Percentiles rank a stretch among this genome's conserved stretches.
phyloP scores from a whole-genome alignment of 75 land plant species.

The Adiantum capillusveneris region DNA sequence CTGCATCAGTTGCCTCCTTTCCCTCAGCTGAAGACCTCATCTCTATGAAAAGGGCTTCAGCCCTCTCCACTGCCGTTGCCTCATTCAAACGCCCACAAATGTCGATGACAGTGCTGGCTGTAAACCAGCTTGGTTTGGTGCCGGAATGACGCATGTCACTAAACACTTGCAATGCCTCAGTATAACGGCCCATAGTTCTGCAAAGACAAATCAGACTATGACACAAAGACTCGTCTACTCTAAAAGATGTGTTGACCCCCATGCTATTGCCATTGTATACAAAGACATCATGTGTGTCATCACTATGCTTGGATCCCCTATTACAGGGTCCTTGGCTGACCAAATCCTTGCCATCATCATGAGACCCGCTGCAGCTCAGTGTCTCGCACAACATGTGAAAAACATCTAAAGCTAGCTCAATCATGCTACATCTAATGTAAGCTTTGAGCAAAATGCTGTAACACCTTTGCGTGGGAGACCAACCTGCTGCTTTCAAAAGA shows the following conservation, averaged over 20 bases:
- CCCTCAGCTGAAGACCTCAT: background rate
- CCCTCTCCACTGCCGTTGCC: constrained; percentile 7
- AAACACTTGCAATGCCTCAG: constrained; percentile 54
- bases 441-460: constrained; percentile 58
- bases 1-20: background rate
- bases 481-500: constrained; percentile 13
- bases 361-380: too few relatives aligned
- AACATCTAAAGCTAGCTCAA: constrained; percentile 48
- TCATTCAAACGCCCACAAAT: constrained; percentile 45
- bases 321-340: too few relatives aligned
- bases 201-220: constrained; percentile 71
- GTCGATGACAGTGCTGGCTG: constrained; percentile 65
- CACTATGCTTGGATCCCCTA: too few relatives aligned
- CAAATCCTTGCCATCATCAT: too few relatives aligned
- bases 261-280: too few relatives aligned
- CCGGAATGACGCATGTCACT: constrained; percentile 39
- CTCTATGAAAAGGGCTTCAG: background rate
- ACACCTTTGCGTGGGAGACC: constrained; percentile 4
- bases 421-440: constrained; percentile 43
- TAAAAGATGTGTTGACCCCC: background rate
- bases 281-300: too few relatives aligned
- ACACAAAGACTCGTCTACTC: constrained; percentile 57
- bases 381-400: constrained; percentile 8
- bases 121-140: constrained; percentile 48
- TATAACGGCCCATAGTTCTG: constrained; percentile 54